A percentile compares a stretch with the other conserved stretches of the same genome.
phyloP scores from a whole-genome alignment of 768 basidiomycete genomes.

The Trametes cinnabarina region DNA sequence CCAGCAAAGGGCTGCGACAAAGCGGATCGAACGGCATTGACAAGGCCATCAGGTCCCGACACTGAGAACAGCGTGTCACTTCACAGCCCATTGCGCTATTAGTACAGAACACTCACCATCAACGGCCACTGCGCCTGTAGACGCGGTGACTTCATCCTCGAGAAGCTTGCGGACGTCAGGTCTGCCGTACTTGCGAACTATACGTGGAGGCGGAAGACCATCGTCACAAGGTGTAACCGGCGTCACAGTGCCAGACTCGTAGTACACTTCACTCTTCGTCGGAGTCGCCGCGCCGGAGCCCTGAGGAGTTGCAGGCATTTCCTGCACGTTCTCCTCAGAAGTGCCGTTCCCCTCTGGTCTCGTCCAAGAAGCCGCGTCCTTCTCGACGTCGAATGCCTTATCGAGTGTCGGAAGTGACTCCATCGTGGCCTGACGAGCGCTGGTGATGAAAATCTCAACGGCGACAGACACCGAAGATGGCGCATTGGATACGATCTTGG shows the following conservation, averaged over 20 bases:
- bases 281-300: not conserved
- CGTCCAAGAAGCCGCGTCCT: not conserved
- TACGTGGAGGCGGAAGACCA: not conserved
- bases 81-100: not conserved
- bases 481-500: constrained; percentile 5
- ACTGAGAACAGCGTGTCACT: constrained; percentile 8
- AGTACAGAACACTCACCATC: constrained; percentile 25
- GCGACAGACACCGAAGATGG: constrained; percentile 18
- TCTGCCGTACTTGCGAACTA: constrained; percentile 16
- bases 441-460: constrained; percentile 19
- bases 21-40: constrained; percentile 19
- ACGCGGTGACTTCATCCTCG: constrained; percentile 22
- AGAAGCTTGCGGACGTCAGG: constrained; percentile 28
- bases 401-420: not conserved
- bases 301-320: not conserved
- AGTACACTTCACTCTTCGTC: not conserved
- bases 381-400: not conserved
- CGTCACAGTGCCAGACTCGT: not conserved
- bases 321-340: not conserved
- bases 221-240: not conserved
- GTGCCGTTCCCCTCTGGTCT: not conserved
- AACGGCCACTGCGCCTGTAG: constrained; percentile 30
- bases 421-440: not conserved
- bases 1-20: constrained; percentile 14
- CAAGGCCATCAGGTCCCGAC: constrained; percentile 24